Evolutionary conservation across 352 stramenopile genomes (phyloP), one percentile per base, ranked within the genome.

Genomic region (Globisporangium sylvaticum): DNA sequence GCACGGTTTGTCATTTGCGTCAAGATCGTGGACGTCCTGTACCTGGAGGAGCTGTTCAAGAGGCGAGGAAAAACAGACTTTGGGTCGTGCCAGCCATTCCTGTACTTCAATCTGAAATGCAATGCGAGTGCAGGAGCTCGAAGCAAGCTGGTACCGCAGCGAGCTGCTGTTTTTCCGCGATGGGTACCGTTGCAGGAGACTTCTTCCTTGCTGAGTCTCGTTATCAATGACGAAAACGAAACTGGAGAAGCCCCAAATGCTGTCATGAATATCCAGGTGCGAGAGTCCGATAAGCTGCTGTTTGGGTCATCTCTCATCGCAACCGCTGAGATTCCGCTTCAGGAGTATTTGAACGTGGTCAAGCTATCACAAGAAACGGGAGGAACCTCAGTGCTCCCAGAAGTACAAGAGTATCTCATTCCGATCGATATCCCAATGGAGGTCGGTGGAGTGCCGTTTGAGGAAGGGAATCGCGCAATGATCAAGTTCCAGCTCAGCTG

Each of bases 271-370:
- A 68, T 92, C n/a, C 79, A 94, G 54, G 78, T 94, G 29, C 79
- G 85, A 58, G 85, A 94, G 73, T 71, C 79, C 18, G 84, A 92
- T 58, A 84, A 79, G 34, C 66, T 91, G 39, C 64, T 91, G 10
- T 93, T 94, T 53, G 83, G 83, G 0, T 94, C 85, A 0, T 89
- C 85, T 1, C 48, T 91, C 39, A 65, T 94, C 10, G 81, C 80
- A 22, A 78, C 71, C 4, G 77, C 73, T 14, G 71, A 59, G 2
- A 67, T 93, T 59, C 80, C 81, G 9, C 68, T 93, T 39, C 66
- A 74, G 18, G 72, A 80, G 34, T 87, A 91, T 29, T 69, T 84
- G 42, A 63, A 67, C 39, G 71, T 74, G 18, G 74, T 85, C 42
- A 79, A 76, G 37, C 57, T 62, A 34, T 53, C 69, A 9, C 54